These are phyloP conservation scores for Talaromyces sp. DNA, from an alignment of 2,329 filamentous ascomycete species.

Conservation along the genomic window DNA sequence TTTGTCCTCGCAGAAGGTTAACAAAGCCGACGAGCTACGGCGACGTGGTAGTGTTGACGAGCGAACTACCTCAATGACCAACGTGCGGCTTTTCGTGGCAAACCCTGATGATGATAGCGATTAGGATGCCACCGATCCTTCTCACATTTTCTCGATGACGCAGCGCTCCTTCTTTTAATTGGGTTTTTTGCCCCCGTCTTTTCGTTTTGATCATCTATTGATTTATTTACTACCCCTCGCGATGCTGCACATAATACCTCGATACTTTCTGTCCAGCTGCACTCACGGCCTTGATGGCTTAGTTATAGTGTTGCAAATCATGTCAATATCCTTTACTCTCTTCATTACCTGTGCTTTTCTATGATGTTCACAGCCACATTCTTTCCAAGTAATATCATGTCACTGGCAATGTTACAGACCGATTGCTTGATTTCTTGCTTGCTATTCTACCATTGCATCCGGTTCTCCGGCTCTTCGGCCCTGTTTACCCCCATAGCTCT, in stretches of 20 bases:
- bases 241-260: constrained; percentile 29
- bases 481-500: constrained; percentile 8
- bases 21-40: constrained; percentile 48
- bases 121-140: constrained; percentile 14
- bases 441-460: constrained; percentile 14
- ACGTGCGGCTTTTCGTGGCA: constrained; percentile 50
- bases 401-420: neutral
- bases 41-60: constrained; percentile 54
- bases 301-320: neutral
- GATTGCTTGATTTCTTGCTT: constrained; percentile 8
- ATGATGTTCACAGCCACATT: neutral
- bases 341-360: neutral
- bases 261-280: constrained; percentile 11
- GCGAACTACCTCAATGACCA: constrained; percentile 51
- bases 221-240: constrained; percentile 9
- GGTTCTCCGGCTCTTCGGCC: neutral
- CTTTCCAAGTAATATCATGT: neutral
- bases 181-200: constrained; percentile 3
- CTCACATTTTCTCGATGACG: constrained; percentile 6
- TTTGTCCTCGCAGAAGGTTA: constrained; percentile 42
- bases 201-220: constrained; percentile 19
- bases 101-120: constrained; percentile 53
- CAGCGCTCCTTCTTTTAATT: constrained; percentile 8
- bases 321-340: constrained; percentile 18
- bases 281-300: constrained; percentile 20